These are phyloP conservation scores for Mycosarcoma mackinlayi DNA, from an alignment of 1,284 basidiomycete genomes.

Conservation along the genomic window DNA sequence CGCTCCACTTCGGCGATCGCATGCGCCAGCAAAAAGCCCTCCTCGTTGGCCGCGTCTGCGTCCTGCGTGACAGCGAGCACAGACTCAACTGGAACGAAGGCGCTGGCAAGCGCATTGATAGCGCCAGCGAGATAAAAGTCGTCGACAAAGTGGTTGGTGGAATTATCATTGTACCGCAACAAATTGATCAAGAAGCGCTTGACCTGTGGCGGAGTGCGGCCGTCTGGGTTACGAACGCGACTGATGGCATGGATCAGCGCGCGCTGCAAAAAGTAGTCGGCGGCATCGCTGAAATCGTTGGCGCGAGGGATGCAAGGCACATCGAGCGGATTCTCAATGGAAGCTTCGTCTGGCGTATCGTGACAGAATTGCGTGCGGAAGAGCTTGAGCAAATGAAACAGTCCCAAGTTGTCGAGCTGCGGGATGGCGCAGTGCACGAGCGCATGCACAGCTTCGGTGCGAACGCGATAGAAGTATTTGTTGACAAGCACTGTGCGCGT, in stretches of 20 bases:
- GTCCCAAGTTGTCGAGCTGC: constrained; percentile 83
- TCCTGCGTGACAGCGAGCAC: constrained; percentile 46
- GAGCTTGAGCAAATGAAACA: constrained; percentile 95
- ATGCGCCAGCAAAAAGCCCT: constrained; percentile 48
- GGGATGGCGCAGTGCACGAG: constrained; percentile 87
- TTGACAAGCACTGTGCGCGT: constrained; percentile 92
- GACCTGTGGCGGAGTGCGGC: constrained; percentile 87
- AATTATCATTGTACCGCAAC: constrained; percentile 93
- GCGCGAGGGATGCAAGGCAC: constrained; percentile 86
- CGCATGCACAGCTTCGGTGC: constrained; percentile 90
- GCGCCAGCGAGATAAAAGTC: constrained; percentile 89
- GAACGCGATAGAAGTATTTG: constrained; percentile 97
- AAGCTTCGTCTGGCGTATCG: constrained; percentile 58
- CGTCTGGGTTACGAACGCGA: constrained; percentile 80
- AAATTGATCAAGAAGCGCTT: constrained; percentile 90
- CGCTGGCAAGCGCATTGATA: constrained; percentile 82
- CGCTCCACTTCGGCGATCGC: constrained; percentile 76
- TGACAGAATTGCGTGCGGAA: constrained; percentile 90
- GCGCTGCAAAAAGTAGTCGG: constrained; percentile 95
- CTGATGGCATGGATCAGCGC: constrained; percentile 84
- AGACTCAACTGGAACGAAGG: constrained; percentile 72
- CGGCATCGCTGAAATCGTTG: constrained; percentile 90
- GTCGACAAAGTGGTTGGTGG: constrained; percentile 89
- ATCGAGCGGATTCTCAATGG: constrained; percentile 49
- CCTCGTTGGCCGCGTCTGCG: constrained; percentile 51